phyloP scores from a whole-genome alignment of 148 eudicot genomes.

The Suaeda aralocaspica region DNA sequence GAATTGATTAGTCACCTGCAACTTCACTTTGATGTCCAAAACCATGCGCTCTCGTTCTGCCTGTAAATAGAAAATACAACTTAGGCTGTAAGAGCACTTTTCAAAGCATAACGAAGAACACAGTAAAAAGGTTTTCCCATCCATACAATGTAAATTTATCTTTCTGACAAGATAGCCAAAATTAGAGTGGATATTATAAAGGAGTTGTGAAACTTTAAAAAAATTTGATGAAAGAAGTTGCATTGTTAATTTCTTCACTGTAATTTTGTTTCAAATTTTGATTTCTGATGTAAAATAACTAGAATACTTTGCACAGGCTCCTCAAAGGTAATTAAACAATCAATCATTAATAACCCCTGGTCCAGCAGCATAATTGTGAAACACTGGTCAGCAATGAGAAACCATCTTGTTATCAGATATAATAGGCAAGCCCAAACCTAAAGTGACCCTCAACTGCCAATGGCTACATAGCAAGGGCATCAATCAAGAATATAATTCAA shows the following conservation, averaged over 20 bases:
- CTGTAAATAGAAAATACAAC: slow-evolving; percentile 39
- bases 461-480: not conserved
- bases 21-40: slow-evolving; percentile 91
- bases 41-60: slow-evolving; percentile 99
- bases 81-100: not conserved
- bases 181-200: not conserved
- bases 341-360: not conserved
- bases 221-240: not conserved
- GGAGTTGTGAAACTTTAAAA: too few relatives aligned
- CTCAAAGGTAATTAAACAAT: not conserved
- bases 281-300: not conserved
- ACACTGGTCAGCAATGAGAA: not conserved
- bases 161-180: not conserved
- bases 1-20: slow-evolving; percentile 55
- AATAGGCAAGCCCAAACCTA: too few relatives aligned
- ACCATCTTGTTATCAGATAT: not conserved
- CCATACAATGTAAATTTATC: not conserved
- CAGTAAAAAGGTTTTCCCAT: not conserved
- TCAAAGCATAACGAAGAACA: not conserved
- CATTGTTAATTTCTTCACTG: not conserved
- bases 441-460: not conserved
- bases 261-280: not conserved
- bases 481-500: not conserved
- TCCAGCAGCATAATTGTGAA: not conserved
- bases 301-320: not conserved